Conservation (phyloP, 2,329 filamentous ascomycete species). For the Bipolaris gigantea region DNA sequence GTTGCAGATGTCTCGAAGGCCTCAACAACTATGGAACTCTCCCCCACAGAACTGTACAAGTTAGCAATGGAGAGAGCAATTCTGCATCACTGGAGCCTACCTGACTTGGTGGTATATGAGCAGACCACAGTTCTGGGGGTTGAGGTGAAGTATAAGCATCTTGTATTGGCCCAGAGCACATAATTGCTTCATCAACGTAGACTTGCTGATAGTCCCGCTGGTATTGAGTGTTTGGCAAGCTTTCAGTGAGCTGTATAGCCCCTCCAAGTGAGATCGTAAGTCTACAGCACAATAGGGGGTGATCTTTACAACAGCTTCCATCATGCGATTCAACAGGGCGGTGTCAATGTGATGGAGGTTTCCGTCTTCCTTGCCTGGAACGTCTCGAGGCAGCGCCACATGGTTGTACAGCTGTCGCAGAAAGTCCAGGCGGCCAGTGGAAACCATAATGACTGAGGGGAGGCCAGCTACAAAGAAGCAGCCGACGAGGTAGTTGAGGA, state of each 20-base stretch:
- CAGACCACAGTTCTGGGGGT: conserved; percentile 54
- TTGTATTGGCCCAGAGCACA: conserved; percentile 14
- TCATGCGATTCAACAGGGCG: conserved; percentile 36
- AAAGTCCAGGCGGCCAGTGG: conserved; percentile 11
- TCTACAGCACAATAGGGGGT: conserved; percentile 12
- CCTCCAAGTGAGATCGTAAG: conserved; percentile 16
- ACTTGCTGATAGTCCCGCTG: conserved; percentile 27
- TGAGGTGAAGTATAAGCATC: conserved; percentile 50
- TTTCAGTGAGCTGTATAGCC: conserved; percentile 18
- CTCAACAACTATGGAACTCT: conserved; percentile 54
- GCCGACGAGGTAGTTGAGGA: background rate
- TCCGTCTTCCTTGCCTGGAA: conserved; percentile 42
- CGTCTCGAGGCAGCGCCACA: conserved; percentile 43
- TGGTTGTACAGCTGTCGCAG: conserved; percentile 42
- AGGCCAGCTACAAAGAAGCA: conserved; percentile 6
- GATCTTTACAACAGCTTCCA: conserved; percentile 25
- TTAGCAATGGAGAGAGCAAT: background rate
- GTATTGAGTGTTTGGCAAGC: conserved; percentile 28
- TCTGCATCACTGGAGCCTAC: conserved; percentile 34
- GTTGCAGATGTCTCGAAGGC: conserved; percentile 62
- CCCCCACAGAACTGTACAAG: conserved; percentile 8
- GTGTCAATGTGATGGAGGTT: conserved; percentile 31
- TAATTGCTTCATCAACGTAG: conserved; percentile 24
- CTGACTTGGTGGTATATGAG: conserved; percentile 43
- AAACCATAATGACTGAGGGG: conserved; percentile 21